Percentiles rank a stretch among this genome's conserved stretches.
Evolutionary conservation across 768 basidiomycete species (phyloP).

Genomic region (Amanita pallidorosea): DNA sequence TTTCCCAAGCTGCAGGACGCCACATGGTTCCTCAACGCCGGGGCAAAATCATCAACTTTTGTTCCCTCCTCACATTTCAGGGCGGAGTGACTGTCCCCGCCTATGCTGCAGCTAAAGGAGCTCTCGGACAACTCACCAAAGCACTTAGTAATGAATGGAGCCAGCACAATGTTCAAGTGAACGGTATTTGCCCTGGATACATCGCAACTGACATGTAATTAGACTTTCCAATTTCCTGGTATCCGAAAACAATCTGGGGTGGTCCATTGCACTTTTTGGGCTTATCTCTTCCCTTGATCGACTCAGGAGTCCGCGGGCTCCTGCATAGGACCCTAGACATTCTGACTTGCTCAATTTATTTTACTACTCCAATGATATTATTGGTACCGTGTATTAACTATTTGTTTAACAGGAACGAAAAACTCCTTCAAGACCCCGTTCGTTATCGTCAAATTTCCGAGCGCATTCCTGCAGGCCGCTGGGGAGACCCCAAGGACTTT

Average conservation of each 20-base stretch:
- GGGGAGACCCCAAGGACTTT: slow-evolving; percentile 67
- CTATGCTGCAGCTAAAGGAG: slow-evolving; percentile 87
- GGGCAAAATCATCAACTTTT: slow-evolving; percentile 70
- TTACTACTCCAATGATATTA: not conserved
- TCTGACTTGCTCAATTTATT: not conserved
- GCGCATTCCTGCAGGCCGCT: slow-evolving; percentile 61
- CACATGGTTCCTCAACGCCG: slow-evolving; percentile 72
- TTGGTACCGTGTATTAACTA: slow-evolving; percentile 1
- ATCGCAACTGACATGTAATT: slow-evolving; percentile 79
- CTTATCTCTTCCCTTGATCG: not conserved
- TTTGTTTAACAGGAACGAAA: slow-evolving; percentile 29
- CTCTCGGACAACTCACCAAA: slow-evolving; percentile 77
- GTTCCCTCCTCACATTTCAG: slow-evolving; percentile 50
- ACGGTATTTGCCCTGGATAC: slow-evolving; percentile 82
- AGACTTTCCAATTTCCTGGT: not conserved
- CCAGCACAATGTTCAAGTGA: slow-evolving; percentile 64
- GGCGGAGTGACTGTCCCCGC: slow-evolving; percentile 75
- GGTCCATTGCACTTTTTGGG: not conserved
- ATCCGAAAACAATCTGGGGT: not conserved
- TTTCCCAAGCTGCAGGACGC: slow-evolving; percentile 75
- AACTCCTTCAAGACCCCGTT: slow-evolving; percentile 43
- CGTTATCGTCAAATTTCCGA: slow-evolving; percentile 64
- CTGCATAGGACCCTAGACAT: not conserved
- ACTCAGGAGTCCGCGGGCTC: slow-evolving; percentile 1
- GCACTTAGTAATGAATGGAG: slow-evolving; percentile 94